phyloP scores from a whole-genome alignment of 768 basidiomycete genomes.

The Leccinum incarnatum region DNA sequence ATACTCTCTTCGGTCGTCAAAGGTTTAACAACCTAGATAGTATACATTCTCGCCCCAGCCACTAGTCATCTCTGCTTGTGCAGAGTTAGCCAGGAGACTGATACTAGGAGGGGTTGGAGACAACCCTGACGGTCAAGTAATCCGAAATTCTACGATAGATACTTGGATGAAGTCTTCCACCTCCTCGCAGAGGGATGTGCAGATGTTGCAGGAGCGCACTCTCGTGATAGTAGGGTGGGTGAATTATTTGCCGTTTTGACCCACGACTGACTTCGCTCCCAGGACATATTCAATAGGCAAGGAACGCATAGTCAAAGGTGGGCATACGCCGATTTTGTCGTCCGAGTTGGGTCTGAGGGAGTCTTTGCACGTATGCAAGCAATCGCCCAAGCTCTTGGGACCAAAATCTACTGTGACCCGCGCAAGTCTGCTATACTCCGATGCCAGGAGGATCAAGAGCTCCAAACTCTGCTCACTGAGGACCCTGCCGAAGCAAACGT shows the following conservation, averaged over 20 bases:
- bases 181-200: constrained; percentile 32
- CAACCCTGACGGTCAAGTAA: constrained; percentile 22
- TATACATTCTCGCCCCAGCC: constrained; percentile 96
- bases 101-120: constrained; percentile 40
- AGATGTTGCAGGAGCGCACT: constrained; percentile 37
- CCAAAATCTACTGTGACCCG: constrained; percentile 86
- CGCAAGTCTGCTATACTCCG: constrained; percentile 80
- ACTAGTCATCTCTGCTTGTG: constrained; percentile 91
- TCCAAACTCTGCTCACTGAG: constrained; percentile 72
- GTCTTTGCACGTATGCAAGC: constrained; percentile 44
- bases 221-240: constrained; percentile 74
- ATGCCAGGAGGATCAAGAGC: constrained; percentile 81
- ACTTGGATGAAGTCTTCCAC: constrained; percentile 44
- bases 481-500: constrained; percentile 77
- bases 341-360: background rate
- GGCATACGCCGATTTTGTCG: background rate
- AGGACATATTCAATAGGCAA: constrained; percentile 98
- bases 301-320: constrained; percentile 95
- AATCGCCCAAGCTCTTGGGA: constrained; percentile 74
- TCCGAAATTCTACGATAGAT: constrained; percentile 42
- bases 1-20: background rate
- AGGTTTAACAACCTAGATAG: constrained; percentile 34
- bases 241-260: background rate
- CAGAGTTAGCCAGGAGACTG: constrained; percentile 67
- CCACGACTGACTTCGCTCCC: constrained; percentile 3